Conservation (phyloP, 148 eudicot species). For the Salicornia ramosissima region DNA sequence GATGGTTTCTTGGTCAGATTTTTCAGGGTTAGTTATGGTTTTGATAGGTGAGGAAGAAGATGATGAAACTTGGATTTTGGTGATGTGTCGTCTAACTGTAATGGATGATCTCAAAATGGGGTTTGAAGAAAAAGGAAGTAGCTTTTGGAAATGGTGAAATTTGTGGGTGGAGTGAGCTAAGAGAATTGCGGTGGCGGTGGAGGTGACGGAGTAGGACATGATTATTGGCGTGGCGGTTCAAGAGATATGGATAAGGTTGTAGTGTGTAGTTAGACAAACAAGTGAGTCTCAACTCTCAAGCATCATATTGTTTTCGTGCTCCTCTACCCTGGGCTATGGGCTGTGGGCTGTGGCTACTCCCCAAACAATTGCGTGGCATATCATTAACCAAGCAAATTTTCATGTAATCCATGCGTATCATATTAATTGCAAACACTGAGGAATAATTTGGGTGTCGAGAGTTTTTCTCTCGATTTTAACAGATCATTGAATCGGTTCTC, state of each 20-base stretch:
- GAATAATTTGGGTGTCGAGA: no score
- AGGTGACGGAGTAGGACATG: conserved; percentile 33
- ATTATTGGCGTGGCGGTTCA: conserved; percentile 23
- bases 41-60: conserved; percentile 51
- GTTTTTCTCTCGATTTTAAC: no score
- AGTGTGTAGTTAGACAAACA: no score
- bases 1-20: conserved; percentile 48
- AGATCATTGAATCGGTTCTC: no score
- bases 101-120: conserved; percentile 31
- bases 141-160: conserved; percentile 30
- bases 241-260: conserved; percentile 22
- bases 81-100: no score
- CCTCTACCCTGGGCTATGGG: no score
- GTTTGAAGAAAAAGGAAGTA: conserved; percentile 15
- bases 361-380: conserved; percentile 19
- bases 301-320: background rate
- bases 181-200: conserved; percentile 35
- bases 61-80: conserved; percentile 47
- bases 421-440: no score
- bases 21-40: conserved; percentile 29
- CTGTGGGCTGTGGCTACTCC: background rate
- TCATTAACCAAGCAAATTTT: no score
- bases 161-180: conserved; percentile 20
- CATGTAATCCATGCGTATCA: no score
- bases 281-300: no score